A percentile compares a stretch with the other conserved stretches of the same genome.
Evolutionary conservation across 176 grass and related monocot genomes (phyloP).

Genomic region (Ensete ventricosum): DNA sequence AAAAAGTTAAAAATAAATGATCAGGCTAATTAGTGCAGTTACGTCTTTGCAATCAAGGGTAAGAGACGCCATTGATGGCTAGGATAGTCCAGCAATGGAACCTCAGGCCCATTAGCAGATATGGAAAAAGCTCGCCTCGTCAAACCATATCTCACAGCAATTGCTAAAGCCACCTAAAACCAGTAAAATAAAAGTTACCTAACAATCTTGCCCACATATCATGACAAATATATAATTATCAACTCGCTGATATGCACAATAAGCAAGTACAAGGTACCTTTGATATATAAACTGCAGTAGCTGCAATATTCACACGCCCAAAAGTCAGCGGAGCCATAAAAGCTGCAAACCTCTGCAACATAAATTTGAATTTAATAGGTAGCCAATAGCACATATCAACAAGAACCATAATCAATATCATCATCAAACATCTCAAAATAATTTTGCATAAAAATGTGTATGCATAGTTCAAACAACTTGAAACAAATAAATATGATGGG

Average conservation of each 20-base stretch:
- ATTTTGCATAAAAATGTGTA: background rate
- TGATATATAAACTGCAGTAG: slow-evolving; percentile 71
- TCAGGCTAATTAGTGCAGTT: slow-evolving; percentile 27
- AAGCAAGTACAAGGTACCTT: slow-evolving; percentile 40
- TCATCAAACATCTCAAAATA: background rate
- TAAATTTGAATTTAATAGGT: background rate
- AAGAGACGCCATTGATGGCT: slow-evolving; percentile 82
- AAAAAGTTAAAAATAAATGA: slow-evolving; percentile 6
- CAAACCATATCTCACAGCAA: slow-evolving; percentile 79
- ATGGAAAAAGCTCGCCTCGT: slow-evolving; percentile 87
- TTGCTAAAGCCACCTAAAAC: slow-evolving; percentile 64
- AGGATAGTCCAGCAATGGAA: slow-evolving; percentile 88
- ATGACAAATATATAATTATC: too few relatives aligned
- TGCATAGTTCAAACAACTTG: background rate
- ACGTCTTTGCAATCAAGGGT: slow-evolving; percentile 87
- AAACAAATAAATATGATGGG: background rate
- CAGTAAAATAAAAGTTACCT: slow-evolving; percentile 7
- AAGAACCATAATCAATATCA: background rate
- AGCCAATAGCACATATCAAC: background rate
- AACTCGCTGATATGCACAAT: background rate
- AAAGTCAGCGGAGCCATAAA: slow-evolving; percentile 83
- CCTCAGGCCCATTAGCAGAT: slow-evolving; percentile 68
- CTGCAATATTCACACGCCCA: slow-evolving; percentile 82
- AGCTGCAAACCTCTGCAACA: slow-evolving; percentile 83
- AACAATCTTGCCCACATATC: background rate